Evolutionary conservation across 768 basidiomycete genomes (phyloP).

Genomic region (Suillus spraguei): DNA sequence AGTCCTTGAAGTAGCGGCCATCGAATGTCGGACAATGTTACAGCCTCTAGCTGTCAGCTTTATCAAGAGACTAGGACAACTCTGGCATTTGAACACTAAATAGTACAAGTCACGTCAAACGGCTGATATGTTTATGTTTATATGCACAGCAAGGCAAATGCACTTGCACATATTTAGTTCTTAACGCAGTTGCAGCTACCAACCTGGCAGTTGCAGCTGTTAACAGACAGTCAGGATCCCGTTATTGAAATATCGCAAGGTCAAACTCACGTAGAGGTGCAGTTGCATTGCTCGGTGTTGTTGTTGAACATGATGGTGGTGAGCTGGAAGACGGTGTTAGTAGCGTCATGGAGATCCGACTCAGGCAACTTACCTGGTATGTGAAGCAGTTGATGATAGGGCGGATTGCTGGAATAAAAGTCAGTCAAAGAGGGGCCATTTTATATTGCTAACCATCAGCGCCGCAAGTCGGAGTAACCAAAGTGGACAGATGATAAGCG

Average conservation of each 20-base stretch:
- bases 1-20: background rate
- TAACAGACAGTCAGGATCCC: background rate
- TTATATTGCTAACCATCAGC: background rate
- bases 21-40: background rate
- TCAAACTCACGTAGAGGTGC: slow-evolving; percentile 7
- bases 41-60: background rate
- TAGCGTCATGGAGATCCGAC: background rate
- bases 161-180: background rate
- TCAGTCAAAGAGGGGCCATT: background rate
- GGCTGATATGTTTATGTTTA: background rate
- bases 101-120: background rate
- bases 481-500: background rate
- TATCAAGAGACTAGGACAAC: background rate
- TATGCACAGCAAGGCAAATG: background rate
- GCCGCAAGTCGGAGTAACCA: background rate
- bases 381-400: background rate
- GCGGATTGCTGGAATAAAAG: slow-evolving; percentile 1
- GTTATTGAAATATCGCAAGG: background rate
- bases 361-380: background rate
- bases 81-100: background rate
- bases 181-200: slow-evolving; percentile 12
- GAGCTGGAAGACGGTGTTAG: background rate
- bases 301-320: background rate
- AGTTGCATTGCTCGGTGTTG: slow-evolving; percentile 7
- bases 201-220: slow-evolving; percentile 12